Base-by-base conservation (phyloP, 208 protist genomes). In the Trypanosoma rangeli region DNA sequence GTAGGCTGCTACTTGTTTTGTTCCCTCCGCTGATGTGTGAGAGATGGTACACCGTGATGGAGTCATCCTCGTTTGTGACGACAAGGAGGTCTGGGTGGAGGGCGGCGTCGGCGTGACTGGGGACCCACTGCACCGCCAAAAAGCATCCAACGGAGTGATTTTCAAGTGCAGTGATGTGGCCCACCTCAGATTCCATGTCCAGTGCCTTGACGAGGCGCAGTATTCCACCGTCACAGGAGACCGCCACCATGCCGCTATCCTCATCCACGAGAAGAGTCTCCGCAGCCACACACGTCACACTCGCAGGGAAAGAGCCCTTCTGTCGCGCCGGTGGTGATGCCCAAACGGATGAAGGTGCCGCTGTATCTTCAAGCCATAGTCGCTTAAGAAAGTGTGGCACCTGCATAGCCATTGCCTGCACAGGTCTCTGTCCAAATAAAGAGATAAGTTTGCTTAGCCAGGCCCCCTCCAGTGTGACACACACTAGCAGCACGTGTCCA, bases 61-160 rank as follows among this genome's bases (percentile, higher is more conserved):
- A 83, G 76, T 95, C 90, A 69, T 95, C 90, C 61, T 93, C 86
- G 39, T 78, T 87, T 3, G 90, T 80, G 39, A 81, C 81, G 50
- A 93, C 54, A 29, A 95, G 73, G 9, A 95, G 57, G 59, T 95
- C 84, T 0, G 87, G 90, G 29, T 70, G 65, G 22, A 90, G 58
- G n/a, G 84, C 68, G 22, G 58, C 29, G 3, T 56, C 57, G 33
- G 74, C 68, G 16, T 60, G 54, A 49, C 79, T 92, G 13, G 87
- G 68, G 0, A 81, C 63, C 87, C 90, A 95, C 37, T 77, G 65
- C 50, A 95, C 60, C 35, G 83, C 77, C 15, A 93, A 62, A 37
- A 93, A 86, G 39, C 83, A 71, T 5, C 90, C 90, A 0, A 90
- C 86, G 13, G 87, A 76, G 75, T 90, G 74, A 79, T 84, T 92